These are phyloP conservation scores for Eucalyptus pumila DNA, from an alignment of 345 rosid species.

Conservation along the genomic window DNA sequence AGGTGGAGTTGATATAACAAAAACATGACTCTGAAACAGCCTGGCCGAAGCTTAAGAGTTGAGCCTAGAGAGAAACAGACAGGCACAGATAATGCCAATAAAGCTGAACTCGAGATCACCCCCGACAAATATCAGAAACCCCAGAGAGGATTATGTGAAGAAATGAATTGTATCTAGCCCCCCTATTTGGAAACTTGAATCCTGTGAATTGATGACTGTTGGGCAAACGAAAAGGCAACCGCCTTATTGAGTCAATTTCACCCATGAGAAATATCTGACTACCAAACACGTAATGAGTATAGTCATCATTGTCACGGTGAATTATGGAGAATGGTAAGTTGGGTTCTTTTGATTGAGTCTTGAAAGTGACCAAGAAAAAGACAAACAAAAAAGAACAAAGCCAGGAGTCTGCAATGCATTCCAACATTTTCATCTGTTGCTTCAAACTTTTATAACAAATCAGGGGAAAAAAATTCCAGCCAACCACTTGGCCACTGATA, in stretches of 20 bases:
- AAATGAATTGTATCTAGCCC: slow-evolving; percentile 37
- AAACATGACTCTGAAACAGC: neutral
- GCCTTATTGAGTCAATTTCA: slow-evolving; percentile 15
- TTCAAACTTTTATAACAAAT: slow-evolving; percentile 17
- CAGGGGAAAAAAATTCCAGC: slow-evolving; percentile 19
- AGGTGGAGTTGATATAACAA: neutral
- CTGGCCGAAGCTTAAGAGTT: slow-evolving; percentile 1
- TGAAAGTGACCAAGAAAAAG: slow-evolving; percentile 32
- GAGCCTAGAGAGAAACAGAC: neutral
- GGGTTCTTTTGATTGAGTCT: slow-evolving; percentile 20
- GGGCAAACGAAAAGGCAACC: slow-evolving; percentile 17
- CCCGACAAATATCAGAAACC: slow-evolving; percentile 20
- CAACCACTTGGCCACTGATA: slow-evolving; percentile 19
- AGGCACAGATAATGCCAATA: slow-evolving; percentile 10
- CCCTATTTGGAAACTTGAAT: slow-evolving; percentile 25
- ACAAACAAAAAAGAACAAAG: slow-evolving; percentile 15
- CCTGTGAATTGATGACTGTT: slow-evolving; percentile 38
- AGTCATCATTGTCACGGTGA: slow-evolving; percentile 9
- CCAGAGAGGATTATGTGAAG: slow-evolving; percentile 13
- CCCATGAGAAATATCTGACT: slow-evolving; percentile 42
- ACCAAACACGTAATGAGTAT: slow-evolving; percentile 1
- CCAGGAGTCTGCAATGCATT: slow-evolving; percentile 17
- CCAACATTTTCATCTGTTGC: neutral
- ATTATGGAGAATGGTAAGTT: slow-evolving; percentile 14
- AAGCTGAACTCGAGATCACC: slow-evolving; percentile 20